phyloP scores from a whole-genome alignment of 768 basidiomycete species.

The Daedaleopsis nitida region DNA sequence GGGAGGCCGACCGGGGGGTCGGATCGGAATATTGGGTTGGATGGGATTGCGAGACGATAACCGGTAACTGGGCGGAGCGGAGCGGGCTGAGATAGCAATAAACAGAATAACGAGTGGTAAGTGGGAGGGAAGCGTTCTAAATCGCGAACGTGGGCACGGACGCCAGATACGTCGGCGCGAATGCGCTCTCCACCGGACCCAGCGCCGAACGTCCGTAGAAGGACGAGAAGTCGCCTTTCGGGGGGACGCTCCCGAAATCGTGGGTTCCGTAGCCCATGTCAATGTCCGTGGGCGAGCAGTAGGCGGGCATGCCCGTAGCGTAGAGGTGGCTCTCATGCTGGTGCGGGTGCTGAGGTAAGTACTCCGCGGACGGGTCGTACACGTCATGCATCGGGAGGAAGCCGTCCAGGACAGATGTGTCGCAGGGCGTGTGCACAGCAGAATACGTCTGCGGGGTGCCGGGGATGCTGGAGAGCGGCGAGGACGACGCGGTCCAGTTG shows the following conservation, averaged over 20 bases:
- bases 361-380: conserved; percentile 22
- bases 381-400: conserved; percentile 11
- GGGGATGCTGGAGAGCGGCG: conserved; percentile 29
- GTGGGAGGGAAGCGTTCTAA: conserved; percentile 21
- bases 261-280: conserved; percentile 18
- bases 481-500: conserved; percentile 22
- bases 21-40: not conserved
- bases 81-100: conserved; percentile 18
- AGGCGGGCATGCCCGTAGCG: conserved; percentile 9
- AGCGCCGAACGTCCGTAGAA: conserved; percentile 23
- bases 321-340: conserved; percentile 8
- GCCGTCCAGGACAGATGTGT: conserved; percentile 13
- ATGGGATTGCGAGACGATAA: conserved; percentile 6
- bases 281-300: conserved; percentile 10
- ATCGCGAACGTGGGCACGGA: conserved; percentile 24
- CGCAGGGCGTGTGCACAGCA: conserved; percentile 12
- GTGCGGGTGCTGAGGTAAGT: conserved; percentile 22
- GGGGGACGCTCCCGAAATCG: conserved; percentile 5
- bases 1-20: not conserved
- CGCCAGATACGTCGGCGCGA: conserved; percentile 17
- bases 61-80: not conserved
- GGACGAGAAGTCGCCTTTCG: conserved; percentile 20
- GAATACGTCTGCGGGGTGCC: conserved; percentile 26
- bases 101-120: conserved; percentile 21
- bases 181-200: conserved; percentile 17